These are phyloP conservation scores for Prosopis cineraria DNA, from an alignment of 306 rosid species.

Conservation along the genomic window DNA sequence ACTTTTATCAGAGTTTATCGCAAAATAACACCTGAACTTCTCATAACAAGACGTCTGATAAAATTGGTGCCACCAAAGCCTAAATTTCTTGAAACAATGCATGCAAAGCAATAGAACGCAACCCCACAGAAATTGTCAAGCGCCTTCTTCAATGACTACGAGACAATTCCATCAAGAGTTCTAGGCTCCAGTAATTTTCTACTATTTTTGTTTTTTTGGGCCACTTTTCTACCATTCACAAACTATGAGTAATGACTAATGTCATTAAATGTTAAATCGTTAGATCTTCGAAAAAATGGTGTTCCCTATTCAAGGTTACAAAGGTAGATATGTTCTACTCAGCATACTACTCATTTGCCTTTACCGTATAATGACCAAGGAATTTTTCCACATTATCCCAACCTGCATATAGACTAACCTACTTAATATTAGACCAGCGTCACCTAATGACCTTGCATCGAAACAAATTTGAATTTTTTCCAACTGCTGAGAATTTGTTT, in stretches of 20 bases:
- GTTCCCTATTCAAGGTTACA: not conserved
- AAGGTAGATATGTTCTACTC: not conserved
- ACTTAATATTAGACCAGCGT: not conserved
- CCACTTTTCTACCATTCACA: not conserved
- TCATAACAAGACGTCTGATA: not conserved
- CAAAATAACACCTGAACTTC: conserved; percentile 12
- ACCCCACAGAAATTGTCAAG: not conserved
- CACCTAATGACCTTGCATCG: not conserved
- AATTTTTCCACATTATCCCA: not conserved
- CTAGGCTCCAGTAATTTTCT: not conserved
- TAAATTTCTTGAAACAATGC: not conserved
- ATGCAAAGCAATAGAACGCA: not conserved
- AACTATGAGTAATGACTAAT: not conserved
- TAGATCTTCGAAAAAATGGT: not conserved
- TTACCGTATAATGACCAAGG: not conserved
- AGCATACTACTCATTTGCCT: not conserved
- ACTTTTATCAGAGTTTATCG: conserved; percentile 4
- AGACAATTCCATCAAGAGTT: conserved; percentile 7
- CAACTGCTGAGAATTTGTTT: not conserved
- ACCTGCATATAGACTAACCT: not conserved
- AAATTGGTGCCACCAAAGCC: not conserved
- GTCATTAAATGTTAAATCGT: not conserved
- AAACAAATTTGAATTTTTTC: not conserved
- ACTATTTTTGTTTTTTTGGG: not conserved
- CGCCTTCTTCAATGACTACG: not conserved